Evolutionary conservation across 177 flowering plant species (phyloP), one percentile per base, ranked within the genome.

Genomic region (Vitis hybrid): DNA sequence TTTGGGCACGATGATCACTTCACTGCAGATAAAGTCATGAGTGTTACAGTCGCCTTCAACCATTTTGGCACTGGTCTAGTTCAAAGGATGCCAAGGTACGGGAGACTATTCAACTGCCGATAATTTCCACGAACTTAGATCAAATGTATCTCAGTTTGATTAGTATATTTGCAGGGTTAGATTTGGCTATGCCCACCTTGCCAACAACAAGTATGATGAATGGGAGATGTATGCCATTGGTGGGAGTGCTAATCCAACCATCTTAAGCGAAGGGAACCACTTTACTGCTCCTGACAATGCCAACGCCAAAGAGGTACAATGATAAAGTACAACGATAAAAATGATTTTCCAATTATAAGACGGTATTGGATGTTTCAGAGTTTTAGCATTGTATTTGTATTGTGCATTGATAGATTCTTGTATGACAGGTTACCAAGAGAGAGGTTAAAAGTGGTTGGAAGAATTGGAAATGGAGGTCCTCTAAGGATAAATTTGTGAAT

Each of bases 41-140:
- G 63, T 76, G 82, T 86, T 18, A 88, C 94, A 0, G 67, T 88
- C 6, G 88, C 49, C 3, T 85, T 82, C 57, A 91, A 91, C 74
- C 83, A 67, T 53, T 91, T 88, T 55, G 93, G 90, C 1, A 63
- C 80, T 41, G 89, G 86, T 2, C 78, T 83, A 9, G 82, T 86
- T 11, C 87, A 89, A 65, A 83, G 96, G 74, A 86, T 91, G 91
- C 96, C 96, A 35, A 84, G 93, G 93, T 87, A 61, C 71, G 53
- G 3, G 30, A 27, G 30, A 27, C 30, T 27, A 27, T 27, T 27
- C 30, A 27, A 27, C 30, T 27, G 30, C 30, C 65, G 2, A 51
- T 58, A 14, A 58, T 6, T 58, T 58, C 61, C 30, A 58, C 5
- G 18, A 58, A 58, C 0, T 20, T n/a, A 3, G 17, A 62, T 35